These are phyloP conservation scores for Phaffia tasmanica DNA, from an alignment of 768 basidiomycete species.

Conservation along the genomic window DNA sequence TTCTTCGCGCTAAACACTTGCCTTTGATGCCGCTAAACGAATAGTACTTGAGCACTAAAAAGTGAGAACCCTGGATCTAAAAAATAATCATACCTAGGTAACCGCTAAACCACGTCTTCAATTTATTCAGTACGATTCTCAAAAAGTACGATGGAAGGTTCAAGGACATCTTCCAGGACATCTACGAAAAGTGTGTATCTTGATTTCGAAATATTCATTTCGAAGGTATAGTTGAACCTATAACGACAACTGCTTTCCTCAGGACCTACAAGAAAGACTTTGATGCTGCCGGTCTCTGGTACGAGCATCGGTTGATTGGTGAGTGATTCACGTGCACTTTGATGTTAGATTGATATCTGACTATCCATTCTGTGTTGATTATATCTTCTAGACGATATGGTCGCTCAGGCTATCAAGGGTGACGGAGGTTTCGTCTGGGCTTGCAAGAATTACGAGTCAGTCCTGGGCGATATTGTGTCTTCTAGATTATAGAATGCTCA, in stretches of 20 bases:
- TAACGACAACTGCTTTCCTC: conserved; percentile 1
- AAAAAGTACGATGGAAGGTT: conserved; percentile 91
- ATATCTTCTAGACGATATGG: conserved; percentile 52
- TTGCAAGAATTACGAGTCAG: conserved; percentile 50
- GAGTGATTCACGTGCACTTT: conserved; percentile 21
- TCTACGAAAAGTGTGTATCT: conserved; percentile 55
- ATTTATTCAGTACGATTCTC: conserved; percentile 36
- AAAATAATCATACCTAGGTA: background rate
- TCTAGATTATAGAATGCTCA: background rate
- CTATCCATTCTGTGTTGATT: no score
- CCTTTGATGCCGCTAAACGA: conserved; percentile 31
- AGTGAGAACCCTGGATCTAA: conserved; percentile 38
- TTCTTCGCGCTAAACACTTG: background rate
- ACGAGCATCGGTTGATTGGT: conserved; percentile 67
- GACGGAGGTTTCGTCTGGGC: conserved; percentile 79
- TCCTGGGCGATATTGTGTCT: background rate
- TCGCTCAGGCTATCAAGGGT: conserved; percentile 94
- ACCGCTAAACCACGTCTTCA: background rate
- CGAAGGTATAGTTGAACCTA: background rate
- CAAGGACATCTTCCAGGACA: conserved; percentile 98
- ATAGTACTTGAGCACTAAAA: conserved; percentile 95
- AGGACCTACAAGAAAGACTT: conserved; percentile 57
- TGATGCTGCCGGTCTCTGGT: conserved; percentile 63
- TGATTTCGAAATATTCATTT: background rate
- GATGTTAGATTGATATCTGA: background rate